These are phyloP conservation scores for Cunninghamia lanceolata DNA, from an alignment of 75 land plant genomes.

Conservation along the genomic window DNA sequence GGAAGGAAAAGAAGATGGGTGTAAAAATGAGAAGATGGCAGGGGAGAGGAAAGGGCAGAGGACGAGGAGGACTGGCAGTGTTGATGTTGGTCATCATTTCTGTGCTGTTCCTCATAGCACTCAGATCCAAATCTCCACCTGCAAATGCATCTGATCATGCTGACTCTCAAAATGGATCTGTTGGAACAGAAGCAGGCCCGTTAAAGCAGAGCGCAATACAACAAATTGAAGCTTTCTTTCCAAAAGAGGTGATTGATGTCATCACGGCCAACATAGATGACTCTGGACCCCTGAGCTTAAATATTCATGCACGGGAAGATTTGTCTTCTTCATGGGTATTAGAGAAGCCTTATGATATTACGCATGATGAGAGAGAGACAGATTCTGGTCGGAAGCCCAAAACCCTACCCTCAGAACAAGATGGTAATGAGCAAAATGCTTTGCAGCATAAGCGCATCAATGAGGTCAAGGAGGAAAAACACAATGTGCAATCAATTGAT, in stretches of 20 bases:
- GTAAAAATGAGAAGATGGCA: neutral
- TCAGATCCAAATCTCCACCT: neutral
- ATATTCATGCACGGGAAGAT: slow-evolving; percentile 58
- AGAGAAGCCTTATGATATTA: slow-evolving; percentile 26
- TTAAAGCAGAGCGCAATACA: slow-evolving; percentile 57
- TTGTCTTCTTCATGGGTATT: slow-evolving; percentile 82
- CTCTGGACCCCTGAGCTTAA: slow-evolving; percentile 72
- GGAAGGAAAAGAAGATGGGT: neutral
- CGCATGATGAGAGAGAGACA: neutral
- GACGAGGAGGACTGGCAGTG: neutral
- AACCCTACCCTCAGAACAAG: neutral
- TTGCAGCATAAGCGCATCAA: neutral
- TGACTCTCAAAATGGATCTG: neutral
- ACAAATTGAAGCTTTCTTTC: slow-evolving; percentile 53
- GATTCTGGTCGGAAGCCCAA: neutral
- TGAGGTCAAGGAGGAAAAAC: neutral
- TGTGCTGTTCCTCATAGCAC: neutral
- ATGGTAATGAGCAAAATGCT: neutral
- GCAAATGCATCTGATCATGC: neutral
- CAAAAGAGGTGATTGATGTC: slow-evolving; percentile 83
- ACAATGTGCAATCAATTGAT: neutral
- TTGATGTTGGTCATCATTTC: neutral
- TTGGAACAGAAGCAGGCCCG: slow-evolving; percentile 24
- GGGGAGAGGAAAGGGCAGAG: neutral
- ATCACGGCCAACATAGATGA: slow-evolving; percentile 53